Conservation (phyloP, 768 basidiomycete genomes). For the Phaeolepiota aurea region DNA sequence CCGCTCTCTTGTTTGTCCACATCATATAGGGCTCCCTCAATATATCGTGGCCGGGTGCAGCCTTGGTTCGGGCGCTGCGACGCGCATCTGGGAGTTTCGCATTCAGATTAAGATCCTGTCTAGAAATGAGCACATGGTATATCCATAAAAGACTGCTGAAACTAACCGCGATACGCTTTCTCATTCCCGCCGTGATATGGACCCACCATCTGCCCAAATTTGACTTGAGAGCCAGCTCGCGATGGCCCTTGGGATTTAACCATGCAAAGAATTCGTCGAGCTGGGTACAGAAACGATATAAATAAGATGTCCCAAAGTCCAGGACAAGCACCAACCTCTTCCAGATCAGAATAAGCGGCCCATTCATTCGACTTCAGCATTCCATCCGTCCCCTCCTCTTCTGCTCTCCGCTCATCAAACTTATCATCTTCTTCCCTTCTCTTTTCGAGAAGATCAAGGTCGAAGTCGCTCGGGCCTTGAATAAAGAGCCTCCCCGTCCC, state of each 20-base stretch:
- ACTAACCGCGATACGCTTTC: conserved; percentile 68
- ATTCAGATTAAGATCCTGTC: conserved; percentile 54
- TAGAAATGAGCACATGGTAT: neutral
- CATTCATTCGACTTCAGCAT: conserved; percentile 73
- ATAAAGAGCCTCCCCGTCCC: conserved; percentile 88
- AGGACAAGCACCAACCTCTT: conserved; percentile 56
- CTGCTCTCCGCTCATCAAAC: conserved; percentile 48
- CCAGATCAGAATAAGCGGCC: conserved; percentile 83
- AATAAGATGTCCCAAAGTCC: neutral
- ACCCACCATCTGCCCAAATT: conserved; percentile 76
- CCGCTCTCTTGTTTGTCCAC: conserved; percentile 79
- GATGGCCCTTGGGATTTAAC: conserved; percentile 87
- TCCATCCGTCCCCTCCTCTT: conserved; percentile 77
- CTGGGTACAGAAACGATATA: conserved; percentile 32
- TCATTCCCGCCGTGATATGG: conserved; percentile 73
- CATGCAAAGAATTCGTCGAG: conserved; percentile 78
- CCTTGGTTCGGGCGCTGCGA: conserved; percentile 66
- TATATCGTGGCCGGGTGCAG: conserved; percentile 50
- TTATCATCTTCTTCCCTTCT: conserved; percentile 46
- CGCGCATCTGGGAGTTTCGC: conserved; percentile 74
- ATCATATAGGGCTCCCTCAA: conserved; percentile 79
- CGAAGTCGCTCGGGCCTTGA: conserved; percentile 85
- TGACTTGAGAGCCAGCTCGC: conserved; percentile 77
- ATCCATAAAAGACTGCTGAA: neutral
- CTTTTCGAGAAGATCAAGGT: conserved; percentile 61